These are phyloP conservation scores for Rhizodiscina lignyota DNA, from an alignment of 495 filamentous ascomycete species.

Conservation along the genomic window DNA sequence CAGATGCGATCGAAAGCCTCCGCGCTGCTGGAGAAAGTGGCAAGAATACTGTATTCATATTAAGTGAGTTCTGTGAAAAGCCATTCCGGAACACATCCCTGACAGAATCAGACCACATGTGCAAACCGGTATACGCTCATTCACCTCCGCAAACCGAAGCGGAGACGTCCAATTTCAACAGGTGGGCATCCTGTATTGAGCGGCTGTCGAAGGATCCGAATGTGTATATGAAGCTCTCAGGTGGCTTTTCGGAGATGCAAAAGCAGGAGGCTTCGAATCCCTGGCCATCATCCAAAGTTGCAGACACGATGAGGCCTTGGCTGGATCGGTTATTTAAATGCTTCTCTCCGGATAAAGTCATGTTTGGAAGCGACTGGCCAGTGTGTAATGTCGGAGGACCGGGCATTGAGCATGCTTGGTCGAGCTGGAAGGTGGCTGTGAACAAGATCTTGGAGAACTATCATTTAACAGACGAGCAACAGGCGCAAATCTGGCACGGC, in stretches of 20 bases:
- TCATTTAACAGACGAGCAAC: conserved; percentile 37
- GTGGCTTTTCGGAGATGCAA: conserved; percentile 58
- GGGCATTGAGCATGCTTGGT: conserved; percentile 32
- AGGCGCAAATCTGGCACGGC: conserved; percentile 47
- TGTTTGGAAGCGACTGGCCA: conserved; percentile 88
- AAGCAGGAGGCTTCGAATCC: conserved; percentile 20
- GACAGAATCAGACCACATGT: conserved; percentile 51
- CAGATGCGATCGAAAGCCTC: conserved; percentile 51
- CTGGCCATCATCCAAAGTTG: conserved; percentile 23
- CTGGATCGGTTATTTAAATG: conserved; percentile 45
- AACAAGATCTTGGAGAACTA: conserved; percentile 41
- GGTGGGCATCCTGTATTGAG: conserved; percentile 35
- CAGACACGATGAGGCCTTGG: conserved; percentile 39
- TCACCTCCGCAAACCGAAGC: conserved; percentile 31
- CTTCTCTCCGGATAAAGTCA: conserved; percentile 54
- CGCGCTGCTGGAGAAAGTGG: conserved; percentile 34
- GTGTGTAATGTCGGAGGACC: conserved; percentile 58
- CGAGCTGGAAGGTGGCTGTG: conserved; percentile 38
- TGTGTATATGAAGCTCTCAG: conserved; percentile 82
- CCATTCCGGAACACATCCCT: not conserved
- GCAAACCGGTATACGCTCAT: conserved; percentile 59
- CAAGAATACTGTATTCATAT: conserved; percentile 43
- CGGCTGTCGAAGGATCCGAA: conserved; percentile 13
- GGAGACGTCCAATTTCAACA: conserved; percentile 9
- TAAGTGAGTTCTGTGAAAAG: conserved; percentile 36